Base-by-base conservation (phyloP, 192 early-diverging fungal genomes). In the Dissophora globulifera region DNA sequence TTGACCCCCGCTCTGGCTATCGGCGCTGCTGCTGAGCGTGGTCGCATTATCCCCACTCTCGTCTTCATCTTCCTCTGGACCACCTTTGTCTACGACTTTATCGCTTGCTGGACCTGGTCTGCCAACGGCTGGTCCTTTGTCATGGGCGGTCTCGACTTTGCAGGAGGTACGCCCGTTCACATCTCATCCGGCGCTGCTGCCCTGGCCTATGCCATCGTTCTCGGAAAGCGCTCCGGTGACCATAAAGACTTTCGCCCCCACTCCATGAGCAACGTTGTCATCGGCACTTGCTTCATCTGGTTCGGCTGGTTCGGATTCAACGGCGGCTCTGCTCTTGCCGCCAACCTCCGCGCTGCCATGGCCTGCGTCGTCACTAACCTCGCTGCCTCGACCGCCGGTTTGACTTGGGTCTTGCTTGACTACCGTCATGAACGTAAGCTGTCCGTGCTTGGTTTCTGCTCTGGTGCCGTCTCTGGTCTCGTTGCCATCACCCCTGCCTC, bases 251-350 rank as follows among this genome's bases (percentile, higher is more conserved):
- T 90, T 81, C 89, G 89, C 50, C 94, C 96, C 15, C 94, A 96
- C 81, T 94, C 92, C 82, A 90, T 97, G 80, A 89, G 91, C 69
- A 93, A 94, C 81, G 95, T 97, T 23, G 91, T 96, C 62, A 84
- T 98, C 41, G 96, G 94, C 22, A 91, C 92, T 25, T 86, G 88
- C 35, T 85, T 98, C 45, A 85, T 98, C 49, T 96, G 95, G 94
- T 95, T 96, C 54, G 95, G 96, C 48, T 98, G 96, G 96, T 93
- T 94, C 52, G 95, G 94, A 0, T 98, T 98, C 85, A 97, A 99
- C 80, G 95, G 90, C 51, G 97, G 96, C 41, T 92, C 91, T 32
- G 92, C 90, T 13, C 80, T 92, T 30, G 84, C 87, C 2, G 90
- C 92, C 29, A 96, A 93, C 58, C 64, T 92, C 29, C 91, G 97